A percentile compares a stretch with the other conserved stretches of the same genome.
phyloP scores from a whole-genome alignment of 2,329 filamentous ascomycete species.

The Grosmannia serpens region DNA sequence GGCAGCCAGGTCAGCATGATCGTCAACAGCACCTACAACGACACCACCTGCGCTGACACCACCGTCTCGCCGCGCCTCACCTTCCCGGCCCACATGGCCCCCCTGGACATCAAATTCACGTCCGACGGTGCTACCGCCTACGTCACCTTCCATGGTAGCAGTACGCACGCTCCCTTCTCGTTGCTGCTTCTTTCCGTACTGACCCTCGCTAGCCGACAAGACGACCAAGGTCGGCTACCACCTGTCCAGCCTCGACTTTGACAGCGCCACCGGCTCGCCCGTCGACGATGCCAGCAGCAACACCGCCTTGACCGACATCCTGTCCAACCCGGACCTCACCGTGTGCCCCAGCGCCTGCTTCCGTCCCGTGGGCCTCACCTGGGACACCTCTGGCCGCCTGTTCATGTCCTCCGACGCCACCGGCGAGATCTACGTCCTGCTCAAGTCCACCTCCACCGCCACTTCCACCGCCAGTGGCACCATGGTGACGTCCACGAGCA shows the following conservation, averaged over 20 bases:
- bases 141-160: constrained; percentile 61
- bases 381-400: constrained; percentile 39
- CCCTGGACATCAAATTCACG: constrained; percentile 60
- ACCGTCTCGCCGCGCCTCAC: constrained; percentile 48
- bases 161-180: constrained; percentile 24
- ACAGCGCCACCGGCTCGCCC: constrained; percentile 31
- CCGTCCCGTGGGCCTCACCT: constrained; percentile 48
- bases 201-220: constrained; percentile 25
- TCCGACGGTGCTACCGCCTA: constrained; percentile 46
- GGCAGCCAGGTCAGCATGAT: constrained; percentile 39
- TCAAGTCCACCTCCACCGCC: constrained; percentile 8
- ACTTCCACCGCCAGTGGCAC: constrained; percentile 9
- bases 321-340: constrained; percentile 41
- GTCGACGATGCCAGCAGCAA: constrained; percentile 26
- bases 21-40: constrained; percentile 23
- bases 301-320: constrained; percentile 35
- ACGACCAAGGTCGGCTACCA: constrained; percentile 34
- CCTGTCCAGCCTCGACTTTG: constrained; percentile 29
- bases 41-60: constrained; percentile 30
- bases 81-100: constrained; percentile 55
- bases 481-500: constrained; percentile 11
- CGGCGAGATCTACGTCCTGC: constrained; percentile 53
- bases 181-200: background rate
- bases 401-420: constrained; percentile 53
- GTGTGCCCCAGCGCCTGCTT: constrained; percentile 48